Evolutionary conservation across 139 green algal genomes (phyloP).

Genomic region (Haematococcus lacustris): DNA sequence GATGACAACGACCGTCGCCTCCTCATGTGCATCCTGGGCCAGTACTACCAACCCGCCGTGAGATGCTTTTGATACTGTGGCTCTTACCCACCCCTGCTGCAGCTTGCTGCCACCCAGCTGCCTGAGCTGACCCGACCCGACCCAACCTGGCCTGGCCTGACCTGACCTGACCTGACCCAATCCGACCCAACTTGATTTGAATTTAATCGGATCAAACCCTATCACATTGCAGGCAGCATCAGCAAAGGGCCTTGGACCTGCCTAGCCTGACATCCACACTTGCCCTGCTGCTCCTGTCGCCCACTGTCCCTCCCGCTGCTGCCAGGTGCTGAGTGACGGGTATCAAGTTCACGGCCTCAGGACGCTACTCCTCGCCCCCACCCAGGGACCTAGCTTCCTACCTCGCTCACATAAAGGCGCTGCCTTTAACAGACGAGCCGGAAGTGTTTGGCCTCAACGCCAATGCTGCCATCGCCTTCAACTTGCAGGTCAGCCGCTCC

Average conservation of each 20-base stretch:
- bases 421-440: slow-evolving; percentile 52
- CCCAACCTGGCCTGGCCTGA: too few relatives aligned
- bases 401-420: slow-evolving; percentile 34
- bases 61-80: slow-evolving; percentile 2
- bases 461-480: slow-evolving; percentile 68
- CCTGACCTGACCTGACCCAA: too few relatives aligned
- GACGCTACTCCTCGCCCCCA: slow-evolving; percentile 29
- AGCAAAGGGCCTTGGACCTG: too few relatives aligned
- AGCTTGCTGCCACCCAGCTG: too few relatives aligned
- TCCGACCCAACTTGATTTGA: too few relatives aligned
- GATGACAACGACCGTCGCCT: slow-evolving; percentile 74
- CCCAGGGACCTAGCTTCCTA: slow-evolving; percentile 30
- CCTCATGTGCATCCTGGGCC: slow-evolving; percentile 52
- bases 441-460: slow-evolving; percentile 77
- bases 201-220: too few relatives aligned
- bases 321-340: neutral
- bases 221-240: too few relatives aligned
- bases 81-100: too few relatives aligned
- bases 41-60: slow-evolving; percentile 38
- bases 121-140: too few relatives aligned
- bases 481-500: slow-evolving; percentile 45
- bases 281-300: too few relatives aligned
- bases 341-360: neutral
- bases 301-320: too few relatives aligned
- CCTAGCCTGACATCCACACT: too few relatives aligned